Evolutionary conservation across 1,139 yeast genomes (phyloP).

Genomic region (Taphrina confusa): DNA sequence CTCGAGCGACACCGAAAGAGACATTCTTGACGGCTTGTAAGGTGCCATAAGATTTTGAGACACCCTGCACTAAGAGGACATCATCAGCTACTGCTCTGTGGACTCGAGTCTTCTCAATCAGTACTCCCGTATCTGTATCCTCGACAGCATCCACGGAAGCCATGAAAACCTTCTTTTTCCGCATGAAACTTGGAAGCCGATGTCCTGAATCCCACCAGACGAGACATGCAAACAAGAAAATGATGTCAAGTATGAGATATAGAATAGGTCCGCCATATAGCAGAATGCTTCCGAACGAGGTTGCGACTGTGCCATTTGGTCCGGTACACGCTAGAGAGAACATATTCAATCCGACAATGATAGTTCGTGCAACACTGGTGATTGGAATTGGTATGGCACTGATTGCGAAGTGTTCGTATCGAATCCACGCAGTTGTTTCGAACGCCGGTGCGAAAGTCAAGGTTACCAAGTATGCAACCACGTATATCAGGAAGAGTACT

Average conservation of each 20-base stretch:
- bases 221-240: slow-evolving; percentile 42
- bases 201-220: slow-evolving; percentile 48
- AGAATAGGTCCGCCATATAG: slow-evolving; percentile 49
- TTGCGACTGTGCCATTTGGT: slow-evolving; percentile 38
- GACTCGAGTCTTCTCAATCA: slow-evolving; percentile 3
- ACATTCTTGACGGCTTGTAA: slow-evolving; percentile 46
- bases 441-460: slow-evolving; percentile 45
- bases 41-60: slow-evolving; percentile 44
- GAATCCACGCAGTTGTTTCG: slow-evolving; percentile 42
- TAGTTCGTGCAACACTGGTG: slow-evolving; percentile 44
- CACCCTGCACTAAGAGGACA: slow-evolving; percentile 44
- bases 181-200: slow-evolving; percentile 37
- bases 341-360: slow-evolving; percentile 46
- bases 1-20: slow-evolving; percentile 46
- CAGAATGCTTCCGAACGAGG: slow-evolving; percentile 44
- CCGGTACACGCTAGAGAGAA: slow-evolving; percentile 46
- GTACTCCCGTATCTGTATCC: neutral
- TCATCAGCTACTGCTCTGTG: slow-evolving; percentile 38
- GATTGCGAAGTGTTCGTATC: slow-evolving; percentile 44
- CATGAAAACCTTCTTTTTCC: neutral
- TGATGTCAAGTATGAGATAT: slow-evolving; percentile 44
- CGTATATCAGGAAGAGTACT: slow-evolving; percentile 44
- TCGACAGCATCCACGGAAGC: slow-evolving; percentile 3
- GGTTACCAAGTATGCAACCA: slow-evolving; percentile 46
- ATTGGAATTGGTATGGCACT: slow-evolving; percentile 44